These are phyloP conservation scores for Pseudogymnoascus verrucosus DNA, from an alignment of 2,329 filamentous ascomycete species.

Conservation along the genomic window DNA sequence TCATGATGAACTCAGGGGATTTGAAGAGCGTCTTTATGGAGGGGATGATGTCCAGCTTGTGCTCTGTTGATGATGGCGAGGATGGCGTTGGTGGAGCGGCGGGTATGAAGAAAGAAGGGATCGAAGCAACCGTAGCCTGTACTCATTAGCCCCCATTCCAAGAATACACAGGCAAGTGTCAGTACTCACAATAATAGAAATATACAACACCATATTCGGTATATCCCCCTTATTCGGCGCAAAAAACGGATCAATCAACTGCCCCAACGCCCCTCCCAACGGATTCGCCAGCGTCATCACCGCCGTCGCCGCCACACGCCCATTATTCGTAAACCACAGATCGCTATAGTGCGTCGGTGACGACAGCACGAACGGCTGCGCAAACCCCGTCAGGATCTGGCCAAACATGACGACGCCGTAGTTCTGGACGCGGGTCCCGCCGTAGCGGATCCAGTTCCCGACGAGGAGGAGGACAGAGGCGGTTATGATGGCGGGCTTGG, in stretches of 20 bases:
- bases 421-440: slow-evolving; percentile 49
- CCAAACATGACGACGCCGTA: slow-evolving; percentile 81
- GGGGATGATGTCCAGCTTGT: slow-evolving; percentile 43
- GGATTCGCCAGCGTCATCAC: slow-evolving; percentile 81
- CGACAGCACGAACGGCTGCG: slow-evolving; percentile 85
- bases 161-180: not conserved
- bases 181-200: slow-evolving; percentile 66
- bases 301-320: slow-evolving; percentile 81
- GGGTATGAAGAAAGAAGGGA: slow-evolving; percentile 79
- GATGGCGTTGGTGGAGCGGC: slow-evolving; percentile 68
- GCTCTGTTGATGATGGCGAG: slow-evolving; percentile 50
- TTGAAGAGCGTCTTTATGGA: slow-evolving; percentile 46
- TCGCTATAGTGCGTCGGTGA: slow-evolving; percentile 89
- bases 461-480: slow-evolving; percentile 65
- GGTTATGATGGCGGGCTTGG: slow-evolving; percentile 67
- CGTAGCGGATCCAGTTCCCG: slow-evolving; percentile 90
- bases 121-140: slow-evolving; percentile 52
- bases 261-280: slow-evolving; percentile 78
- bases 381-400: slow-evolving; percentile 80
- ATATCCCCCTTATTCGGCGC: slow-evolving; percentile 53
- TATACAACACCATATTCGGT: slow-evolving; percentile 75
- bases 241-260: slow-evolving; percentile 77
- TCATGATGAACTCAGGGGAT: slow-evolving; percentile 68
- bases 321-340: slow-evolving; percentile 82
- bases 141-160: slow-evolving; percentile 13